These are phyloP conservation scores for Pestalotiopsis sp. DNA, from an alignment of 2,329 filamentous ascomycete genomes.

Conservation along the genomic window DNA sequence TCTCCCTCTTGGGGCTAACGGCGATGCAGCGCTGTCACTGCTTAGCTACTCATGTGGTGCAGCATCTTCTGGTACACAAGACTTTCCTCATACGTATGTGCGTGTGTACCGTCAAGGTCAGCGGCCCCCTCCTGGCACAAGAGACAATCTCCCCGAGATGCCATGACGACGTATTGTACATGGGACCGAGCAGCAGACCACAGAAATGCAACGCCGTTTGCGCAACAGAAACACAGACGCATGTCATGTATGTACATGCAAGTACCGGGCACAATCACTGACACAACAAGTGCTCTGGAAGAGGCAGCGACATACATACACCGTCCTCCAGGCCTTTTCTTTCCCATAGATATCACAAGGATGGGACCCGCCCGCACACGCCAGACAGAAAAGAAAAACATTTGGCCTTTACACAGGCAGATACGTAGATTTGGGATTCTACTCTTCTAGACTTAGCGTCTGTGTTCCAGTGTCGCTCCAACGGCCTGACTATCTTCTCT, in stretches of 20 bases:
- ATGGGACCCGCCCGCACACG: background rate
- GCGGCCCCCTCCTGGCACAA: slow-evolving; percentile 20
- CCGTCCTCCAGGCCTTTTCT: background rate
- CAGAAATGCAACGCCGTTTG: slow-evolving; percentile 30
- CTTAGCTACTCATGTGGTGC: background rate
- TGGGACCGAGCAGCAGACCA: slow-evolving; percentile 15
- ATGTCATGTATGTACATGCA: slow-evolving; percentile 17
- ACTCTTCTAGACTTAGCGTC: background rate
- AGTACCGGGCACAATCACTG: slow-evolving; percentile 3
- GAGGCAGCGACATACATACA: slow-evolving; percentile 18
- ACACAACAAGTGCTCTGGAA: background rate
- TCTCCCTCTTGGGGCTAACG: background rate
- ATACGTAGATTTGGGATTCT: background rate
- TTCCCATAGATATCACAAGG: background rate
- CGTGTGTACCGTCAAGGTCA: slow-evolving; percentile 9
- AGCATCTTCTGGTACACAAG: slow-evolving; percentile 2
- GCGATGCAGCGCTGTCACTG: background rate
- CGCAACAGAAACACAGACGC: slow-evolving; percentile 26
- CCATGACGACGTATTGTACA: slow-evolving; percentile 22
- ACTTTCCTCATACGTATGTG: slow-evolving; percentile 4
- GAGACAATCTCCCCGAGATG: slow-evolving; percentile 22
- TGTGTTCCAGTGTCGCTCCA: background rate
- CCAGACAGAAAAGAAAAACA: background rate
- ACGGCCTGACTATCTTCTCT: background rate
- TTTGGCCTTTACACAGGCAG: background rate